Base-by-base conservation (phyloP, 176 grass and related monocot species). In the Triticum urartu region DNA sequence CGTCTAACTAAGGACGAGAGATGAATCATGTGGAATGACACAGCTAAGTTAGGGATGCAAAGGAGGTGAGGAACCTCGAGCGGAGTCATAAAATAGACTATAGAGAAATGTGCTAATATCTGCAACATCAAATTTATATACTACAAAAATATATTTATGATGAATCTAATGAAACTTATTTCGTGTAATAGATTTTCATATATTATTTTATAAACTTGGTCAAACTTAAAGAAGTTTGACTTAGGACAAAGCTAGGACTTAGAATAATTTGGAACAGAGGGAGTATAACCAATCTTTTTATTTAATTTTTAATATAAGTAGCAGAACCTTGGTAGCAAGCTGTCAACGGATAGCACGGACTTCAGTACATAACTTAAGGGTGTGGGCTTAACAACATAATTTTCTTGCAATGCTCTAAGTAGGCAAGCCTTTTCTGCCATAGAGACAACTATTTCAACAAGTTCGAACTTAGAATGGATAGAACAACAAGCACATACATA, bases 21-120 rank as follows among this genome's bases (percentile, higher is more conserved):
- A 85, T 34, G 43, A 45, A 73, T 72, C 25, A 88, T 65, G 18
- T 50, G 50, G 35, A 73, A 25, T 13, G 70, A 77, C 50, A 36
- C 14, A 58, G 54, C 17, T 58, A 58, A 58, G 54, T 72, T 20
- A 88, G 28, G 60, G 56, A 33, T 13, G 83, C 9, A 22, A 39
- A 62, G 24, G 42, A 78, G 18, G 3, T 2, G 10, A 77, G 34
- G 35, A 87, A 8, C 33, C 66, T 38, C 71, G 34, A 64, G 40
- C 28, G 8, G 18, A 72, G 86, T 77, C 12, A 15, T 28, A 72
- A 83, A 40, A 32, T 35, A 25, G 36, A 40, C 50, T 21, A n/a
- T 1, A 7, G n/a, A 78, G 20, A 69, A 43, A 13, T 58, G 54
- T 58, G 54, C 6, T 20, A 58, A 20, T 58, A 58, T 58, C 54